Base-by-base conservation (phyloP, 305 asterid species). In the Striga hermonthica region DNA sequence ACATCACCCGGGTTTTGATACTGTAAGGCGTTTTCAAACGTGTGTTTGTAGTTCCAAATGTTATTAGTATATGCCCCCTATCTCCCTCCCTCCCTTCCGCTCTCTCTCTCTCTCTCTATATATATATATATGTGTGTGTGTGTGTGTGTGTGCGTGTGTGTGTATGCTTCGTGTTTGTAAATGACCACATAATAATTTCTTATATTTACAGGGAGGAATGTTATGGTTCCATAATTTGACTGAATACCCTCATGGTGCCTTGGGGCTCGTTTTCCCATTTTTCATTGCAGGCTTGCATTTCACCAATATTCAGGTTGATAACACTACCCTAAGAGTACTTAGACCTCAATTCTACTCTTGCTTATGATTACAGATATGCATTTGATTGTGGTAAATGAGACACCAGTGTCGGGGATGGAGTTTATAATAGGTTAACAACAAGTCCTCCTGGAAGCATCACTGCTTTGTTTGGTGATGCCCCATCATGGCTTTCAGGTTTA, bases 1-100 rank as follows among this genome's bases (percentile, higher is more conserved):
- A 72, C 88, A 84, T 76, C 93, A 92, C 80, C 83, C 92, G 74
- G 98, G 94, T 68, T 92, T 92, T 86, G 94, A 92, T 79, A 77
- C 79, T 81, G 98, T 92, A 84, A 86, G 97, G 48, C 73, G 37
- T 64, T 62, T 49, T 49, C 10, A 57, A 52, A 69, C 45, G 38
- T 74, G 57, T 45, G 49, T 28, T 73, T 62, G 49, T 60, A 4
- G 38, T 7, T 9, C 47, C 47, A 16, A 62, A 34, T 54, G 38
- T 53, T 57, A 12, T 57, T 49, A 54, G 44, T 71, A 41, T 57
- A 15, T 40, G 40, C 31, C 49, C 58, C 44, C 62, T 64, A 34
- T 57, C 11, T 52, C 14, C 38, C 62, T 38, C 35, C 68, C 64
- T 63, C 57, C 60, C 4, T 37, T 9, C 13, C 12, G 35, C 56